These are phyloP conservation scores for Uncinocarpus reesii DNA, from an alignment of 2,329 filamentous ascomycete genomes.

Conservation along the genomic window DNA sequence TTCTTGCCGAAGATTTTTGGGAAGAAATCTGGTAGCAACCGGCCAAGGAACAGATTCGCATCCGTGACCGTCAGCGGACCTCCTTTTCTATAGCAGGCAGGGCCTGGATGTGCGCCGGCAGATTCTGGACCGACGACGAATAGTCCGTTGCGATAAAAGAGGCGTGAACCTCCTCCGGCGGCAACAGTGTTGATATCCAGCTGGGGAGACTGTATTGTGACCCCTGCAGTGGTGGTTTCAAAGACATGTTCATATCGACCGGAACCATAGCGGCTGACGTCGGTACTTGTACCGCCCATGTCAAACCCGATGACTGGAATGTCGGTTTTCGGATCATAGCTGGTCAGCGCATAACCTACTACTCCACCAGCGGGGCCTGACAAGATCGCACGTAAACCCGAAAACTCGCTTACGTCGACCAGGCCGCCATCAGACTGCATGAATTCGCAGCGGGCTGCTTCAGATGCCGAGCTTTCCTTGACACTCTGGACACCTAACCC, in stretches of 20 bases:
- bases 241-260: constrained; percentile 85
- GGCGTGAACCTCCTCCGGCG: constrained; percentile 68
- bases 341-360: constrained; percentile 80
- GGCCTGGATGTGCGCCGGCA: constrained; percentile 78
- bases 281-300: constrained; percentile 85
- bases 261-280: constrained; percentile 73
- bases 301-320: constrained; percentile 85
- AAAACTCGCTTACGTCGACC: constrained; percentile 50
- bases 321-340: constrained; percentile 67
- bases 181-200: constrained; percentile 88
- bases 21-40: constrained; percentile 79
- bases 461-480: constrained; percentile 52
- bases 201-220: constrained; percentile 80
- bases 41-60: constrained; percentile 75
- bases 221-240: constrained; percentile 79
- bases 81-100: constrained; percentile 81
- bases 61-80: constrained; percentile 89
- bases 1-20: constrained; percentile 84
- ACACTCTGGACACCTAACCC: constrained; percentile 68
- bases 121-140: constrained; percentile 88
- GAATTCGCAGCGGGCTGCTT: constrained; percentile 75
- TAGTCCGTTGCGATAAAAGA: constrained; percentile 54
- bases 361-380: constrained; percentile 89
- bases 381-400: constrained; percentile 72
- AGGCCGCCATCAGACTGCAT: constrained; percentile 79